A percentile compares a stretch with the other conserved stretches of the same genome.
Conservation (phyloP, 2,329 filamentous ascomycete genomes). For the Trichoderma koningii region DNA sequence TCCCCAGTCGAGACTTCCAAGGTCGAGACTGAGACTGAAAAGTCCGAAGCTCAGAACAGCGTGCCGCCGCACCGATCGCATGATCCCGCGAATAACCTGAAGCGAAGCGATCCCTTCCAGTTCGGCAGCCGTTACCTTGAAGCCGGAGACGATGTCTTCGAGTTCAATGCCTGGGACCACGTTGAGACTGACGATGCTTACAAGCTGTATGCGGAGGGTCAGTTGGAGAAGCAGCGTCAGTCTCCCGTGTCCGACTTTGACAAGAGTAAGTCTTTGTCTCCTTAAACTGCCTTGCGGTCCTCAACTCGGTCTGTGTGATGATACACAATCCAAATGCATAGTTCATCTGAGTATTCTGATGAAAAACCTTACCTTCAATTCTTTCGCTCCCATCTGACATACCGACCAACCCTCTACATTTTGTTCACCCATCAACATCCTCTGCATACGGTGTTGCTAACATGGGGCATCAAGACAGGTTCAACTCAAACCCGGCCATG, state of each 20-base stretch:
- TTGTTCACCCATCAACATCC: constrained; percentile 8
- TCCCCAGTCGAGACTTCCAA: too few species aligned
- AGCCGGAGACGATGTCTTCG: constrained; percentile 85
- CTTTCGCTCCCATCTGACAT: constrained; percentile 75
- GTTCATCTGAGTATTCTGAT: constrained; percentile 70
- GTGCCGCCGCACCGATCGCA: constrained; percentile 68
- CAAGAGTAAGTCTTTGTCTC: constrained; percentile 60
- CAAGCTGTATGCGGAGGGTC: constrained; percentile 79
- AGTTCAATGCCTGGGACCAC: constrained; percentile 99
- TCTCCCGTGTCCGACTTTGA: constrained; percentile 92
- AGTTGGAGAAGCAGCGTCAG: constrained; percentile 81
- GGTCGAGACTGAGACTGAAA: too few species aligned
- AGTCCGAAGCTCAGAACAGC: constrained; percentile 22
- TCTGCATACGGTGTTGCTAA: constrained; percentile 42
- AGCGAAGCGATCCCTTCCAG: constrained; percentile 89
- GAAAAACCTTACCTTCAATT: constrained; percentile 60
- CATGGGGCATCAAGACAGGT: constrained; percentile 60
- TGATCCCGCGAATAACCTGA: constrained; percentile 71
- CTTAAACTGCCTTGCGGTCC: not conserved
- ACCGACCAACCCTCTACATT: constrained; percentile 29
- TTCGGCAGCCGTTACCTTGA: constrained; percentile 88
- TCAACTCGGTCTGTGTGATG: constrained; percentile 53
- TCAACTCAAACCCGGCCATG: constrained; percentile 86
- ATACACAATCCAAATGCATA: constrained; percentile 62
- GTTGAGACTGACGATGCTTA: constrained; percentile 90